A percentile compares a stretch with the other conserved stretches of the same genome.
phyloP scores from a whole-genome alignment of 2,329 filamentous ascomycete genomes.

The Clarireedia sp. region DNA sequence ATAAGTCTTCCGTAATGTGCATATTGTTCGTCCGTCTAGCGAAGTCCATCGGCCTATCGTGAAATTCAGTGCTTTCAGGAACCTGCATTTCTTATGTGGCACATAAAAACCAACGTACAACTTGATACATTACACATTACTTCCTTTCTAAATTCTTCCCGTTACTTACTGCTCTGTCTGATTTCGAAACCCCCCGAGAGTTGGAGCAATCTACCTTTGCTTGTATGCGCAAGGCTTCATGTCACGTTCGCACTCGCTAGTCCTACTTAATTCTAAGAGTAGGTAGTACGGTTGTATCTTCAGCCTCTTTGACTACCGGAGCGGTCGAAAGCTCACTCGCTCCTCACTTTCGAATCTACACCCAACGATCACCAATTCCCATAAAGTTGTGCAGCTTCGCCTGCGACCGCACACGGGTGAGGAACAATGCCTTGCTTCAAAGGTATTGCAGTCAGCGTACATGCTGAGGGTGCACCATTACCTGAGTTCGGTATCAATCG shows the following conservation, averaged over 20 bases:
- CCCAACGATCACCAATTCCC: background rate
- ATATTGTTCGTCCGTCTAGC: slow-evolving; percentile 3
- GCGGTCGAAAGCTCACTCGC: slow-evolving; percentile 3
- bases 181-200: no score
- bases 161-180: no score
- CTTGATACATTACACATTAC: background rate
- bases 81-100: background rate
- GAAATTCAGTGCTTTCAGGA: background rate
- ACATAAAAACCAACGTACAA: background rate
- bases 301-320: slow-evolving; percentile 9
- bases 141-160: background rate
- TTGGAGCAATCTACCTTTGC: no score
- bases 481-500: slow-evolving; percentile 92
- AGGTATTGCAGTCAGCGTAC: slow-evolving; percentile 96
- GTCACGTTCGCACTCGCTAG: no score
- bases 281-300: background rate
- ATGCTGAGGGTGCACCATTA: slow-evolving; percentile 71
- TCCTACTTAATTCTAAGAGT: no score
- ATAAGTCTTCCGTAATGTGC: background rate
- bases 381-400: slow-evolving; percentile 19
- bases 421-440: slow-evolving; percentile 86
- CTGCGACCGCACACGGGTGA: slow-evolving; percentile 16
- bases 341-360: slow-evolving; percentile 6
- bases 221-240: no score
- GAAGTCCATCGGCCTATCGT: background rate